Conservation (phyloP, 441 rosid species). For the Euphorbia celastroides region DNA sequence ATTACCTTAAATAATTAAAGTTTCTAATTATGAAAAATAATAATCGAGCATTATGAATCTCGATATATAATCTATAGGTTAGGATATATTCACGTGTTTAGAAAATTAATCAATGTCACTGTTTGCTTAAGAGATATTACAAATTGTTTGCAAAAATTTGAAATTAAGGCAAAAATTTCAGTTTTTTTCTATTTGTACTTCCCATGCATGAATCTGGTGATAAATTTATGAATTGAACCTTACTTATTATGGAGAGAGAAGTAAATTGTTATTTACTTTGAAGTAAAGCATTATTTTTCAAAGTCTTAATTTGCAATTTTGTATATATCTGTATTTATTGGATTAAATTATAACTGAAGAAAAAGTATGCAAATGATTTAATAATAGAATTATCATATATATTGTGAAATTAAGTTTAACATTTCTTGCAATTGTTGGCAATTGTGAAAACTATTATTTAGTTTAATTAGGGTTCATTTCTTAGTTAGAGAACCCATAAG, state of each 20-base stretch:
- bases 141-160: no score
- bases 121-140: conserved; percentile 8
- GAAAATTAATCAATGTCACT: conserved; percentile 8
- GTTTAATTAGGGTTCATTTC: background rate
- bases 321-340: no score
- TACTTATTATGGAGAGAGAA: background rate
- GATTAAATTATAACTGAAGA: background rate
- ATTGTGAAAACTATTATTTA: no score
- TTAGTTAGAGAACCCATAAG: background rate
- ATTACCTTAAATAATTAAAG: conserved; percentile 18
- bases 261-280: no score
- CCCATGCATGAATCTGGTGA: background rate
- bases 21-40: conserved; percentile 9
- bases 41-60: conserved; percentile 19
- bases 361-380: no score
- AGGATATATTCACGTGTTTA: conserved; percentile 6
- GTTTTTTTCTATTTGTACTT: background rate
- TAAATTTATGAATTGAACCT: background rate
- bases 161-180: background rate
- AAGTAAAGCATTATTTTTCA: no score
- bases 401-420: no score
- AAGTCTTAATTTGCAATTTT: no score
- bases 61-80: conserved; percentile 3
- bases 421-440: no score
- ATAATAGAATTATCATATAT: no score